Conservation (phyloP, 441 rosid genomes). For the Metrosideros polymorpha region DNA sequence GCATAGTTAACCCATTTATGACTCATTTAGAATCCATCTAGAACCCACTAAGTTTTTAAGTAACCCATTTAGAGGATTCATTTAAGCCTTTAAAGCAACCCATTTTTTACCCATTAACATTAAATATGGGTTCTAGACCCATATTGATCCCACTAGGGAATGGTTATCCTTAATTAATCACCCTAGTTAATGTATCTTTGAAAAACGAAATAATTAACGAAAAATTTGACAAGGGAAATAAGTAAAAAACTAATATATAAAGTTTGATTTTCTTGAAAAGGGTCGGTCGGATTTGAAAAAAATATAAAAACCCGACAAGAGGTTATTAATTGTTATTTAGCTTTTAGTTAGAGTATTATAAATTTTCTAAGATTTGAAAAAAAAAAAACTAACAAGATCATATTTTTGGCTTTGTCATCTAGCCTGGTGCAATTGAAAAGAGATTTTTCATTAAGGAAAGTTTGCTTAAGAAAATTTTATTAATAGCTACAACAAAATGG, state of each 20-base stretch:
- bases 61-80: no score
- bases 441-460: neutral
- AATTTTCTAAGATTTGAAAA: neutral
- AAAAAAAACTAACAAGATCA: neutral
- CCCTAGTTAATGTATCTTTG: neutral
- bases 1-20: no score
- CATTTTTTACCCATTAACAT: no score
- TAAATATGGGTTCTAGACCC: no score
- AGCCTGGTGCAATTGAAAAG: neutral
- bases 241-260: neutral
- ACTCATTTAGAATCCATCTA: no score
- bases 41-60: no score
- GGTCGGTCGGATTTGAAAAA: neutral
- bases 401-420: neutral
- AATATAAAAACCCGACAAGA: neutral
- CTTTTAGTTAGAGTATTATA: neutral
- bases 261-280: neutral
- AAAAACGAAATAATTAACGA: neutral
- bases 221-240: neutral
- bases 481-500: neutral
- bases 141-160: no score
- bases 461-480: neutral
- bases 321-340: neutral
- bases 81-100: no score
- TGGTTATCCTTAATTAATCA: neutral